These are phyloP conservation scores for Corrigiola litoralis DNA, from an alignment of 179 eudicot species.

Conservation along the genomic window DNA sequence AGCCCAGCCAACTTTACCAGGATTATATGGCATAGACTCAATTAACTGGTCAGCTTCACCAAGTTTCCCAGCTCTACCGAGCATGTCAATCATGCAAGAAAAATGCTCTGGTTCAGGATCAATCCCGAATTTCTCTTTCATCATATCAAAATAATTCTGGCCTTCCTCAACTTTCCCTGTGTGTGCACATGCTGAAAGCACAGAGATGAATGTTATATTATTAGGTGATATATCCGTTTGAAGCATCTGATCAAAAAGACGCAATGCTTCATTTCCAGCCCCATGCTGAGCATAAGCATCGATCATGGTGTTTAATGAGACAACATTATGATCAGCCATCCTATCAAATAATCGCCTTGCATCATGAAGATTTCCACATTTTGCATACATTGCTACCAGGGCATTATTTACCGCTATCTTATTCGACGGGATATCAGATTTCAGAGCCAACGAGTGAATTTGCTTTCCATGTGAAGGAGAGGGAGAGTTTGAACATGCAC, in stretches of 20 bases:
- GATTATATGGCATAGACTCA: slow-evolving; percentile 57
- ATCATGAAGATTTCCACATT: slow-evolving; percentile 72
- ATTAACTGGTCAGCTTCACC: slow-evolving; percentile 59
- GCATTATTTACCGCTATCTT: slow-evolving; percentile 69
- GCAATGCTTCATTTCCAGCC: slow-evolving; percentile 43
- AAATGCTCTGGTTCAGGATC: slow-evolving; percentile 68
- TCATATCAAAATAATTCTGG: slow-evolving; percentile 44
- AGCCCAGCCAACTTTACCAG: slow-evolving; percentile 74
- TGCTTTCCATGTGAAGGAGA: slow-evolving; percentile 82
- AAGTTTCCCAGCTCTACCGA: slow-evolving; percentile 79
- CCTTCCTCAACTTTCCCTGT: slow-evolving; percentile 77
- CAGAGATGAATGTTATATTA: slow-evolving; percentile 62
- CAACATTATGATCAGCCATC: slow-evolving; percentile 69
- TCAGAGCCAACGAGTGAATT: slow-evolving; percentile 61
- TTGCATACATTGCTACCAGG: slow-evolving; percentile 72
- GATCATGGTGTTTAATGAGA: slow-evolving; percentile 70
- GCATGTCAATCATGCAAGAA: slow-evolving; percentile 88
- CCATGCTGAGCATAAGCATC: slow-evolving; percentile 90
- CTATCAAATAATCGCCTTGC: slow-evolving; percentile 69
- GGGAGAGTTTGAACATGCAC: slow-evolving; percentile 61
- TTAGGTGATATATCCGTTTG: slow-evolving; percentile 39
- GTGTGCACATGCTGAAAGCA: slow-evolving; percentile 81
- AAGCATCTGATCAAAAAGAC: slow-evolving; percentile 62
- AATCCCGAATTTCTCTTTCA: slow-evolving; percentile 49
- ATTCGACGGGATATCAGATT: slow-evolving; percentile 68